Evolutionary conservation across 768 basidiomycete species (phyloP).

Genomic region (Suillus plorans): DNA sequence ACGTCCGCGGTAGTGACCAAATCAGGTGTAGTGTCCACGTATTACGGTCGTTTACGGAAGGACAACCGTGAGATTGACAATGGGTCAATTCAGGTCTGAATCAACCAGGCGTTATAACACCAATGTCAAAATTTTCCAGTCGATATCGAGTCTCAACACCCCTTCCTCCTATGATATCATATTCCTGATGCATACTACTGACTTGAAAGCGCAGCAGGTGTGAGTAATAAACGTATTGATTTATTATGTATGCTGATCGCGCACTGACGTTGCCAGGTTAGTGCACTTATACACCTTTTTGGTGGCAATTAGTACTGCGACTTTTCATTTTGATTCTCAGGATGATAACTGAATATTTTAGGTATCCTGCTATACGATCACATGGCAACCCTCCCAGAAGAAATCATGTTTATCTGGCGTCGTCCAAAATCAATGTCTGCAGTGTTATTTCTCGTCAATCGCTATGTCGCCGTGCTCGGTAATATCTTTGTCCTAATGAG

Average conservation of each 20-base stretch:
- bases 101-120: neutral
- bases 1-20: too few relatives aligned
- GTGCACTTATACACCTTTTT: neutral
- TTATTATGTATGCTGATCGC: neutral
- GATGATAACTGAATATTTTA: conserved; percentile 3
- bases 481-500: conserved; percentile 30
- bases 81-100: too few relatives aligned
- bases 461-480: conserved; percentile 47
- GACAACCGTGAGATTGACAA: too few relatives aligned
- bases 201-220: neutral
- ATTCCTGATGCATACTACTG: neutral
- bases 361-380: conserved; percentile 32
- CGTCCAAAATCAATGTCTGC: conserved; percentile 38
- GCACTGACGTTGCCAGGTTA: neutral
- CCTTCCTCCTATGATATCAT: neutral
- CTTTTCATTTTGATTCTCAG: neutral
- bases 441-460: conserved; percentile 48
- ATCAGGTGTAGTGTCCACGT: too few relatives aligned
- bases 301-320: neutral
- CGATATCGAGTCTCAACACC: neutral
- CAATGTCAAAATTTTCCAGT: neutral
- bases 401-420: conserved; percentile 47
- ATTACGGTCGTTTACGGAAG: too few relatives aligned
- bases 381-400: conserved; percentile 29
- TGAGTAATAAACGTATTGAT: neutral